Evolutionary conservation across 441 rosid genomes (phyloP), one percentile per base, ranked within the genome.

Genomic region (Biscutella auriculata): DNA sequence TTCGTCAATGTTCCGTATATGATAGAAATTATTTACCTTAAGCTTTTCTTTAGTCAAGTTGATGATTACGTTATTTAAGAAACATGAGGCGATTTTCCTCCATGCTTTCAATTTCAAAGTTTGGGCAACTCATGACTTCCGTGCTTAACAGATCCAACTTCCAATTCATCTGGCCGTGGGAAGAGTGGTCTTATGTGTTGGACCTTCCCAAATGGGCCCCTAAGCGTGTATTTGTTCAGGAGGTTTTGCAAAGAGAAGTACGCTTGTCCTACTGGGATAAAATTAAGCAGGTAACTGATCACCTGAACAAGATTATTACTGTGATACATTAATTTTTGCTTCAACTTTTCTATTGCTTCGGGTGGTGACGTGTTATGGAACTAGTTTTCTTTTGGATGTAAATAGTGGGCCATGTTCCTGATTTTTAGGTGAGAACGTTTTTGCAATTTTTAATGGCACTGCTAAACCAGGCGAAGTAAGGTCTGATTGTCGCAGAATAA

Each of bases 91-190:
- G 56, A 11, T 41, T 16, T 56, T 17, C 16, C 16, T 54, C 12
- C 52, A 15, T 48, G 8, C 5, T n/a, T 60, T 45, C 33, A 60
- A 19, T 19, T 19, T 19, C 23, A 4, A 19, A 71, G 48, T 39
- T 45, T 19, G 23, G 23, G 23, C 23, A 19, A 19, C 23, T 19
- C 21, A 43, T 66, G 42, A 16, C 11, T 62, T 71, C 35, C 41
- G 62, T 36, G 42, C 16, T 57, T 62, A 66, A 35, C 80, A 94
- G 99, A 66, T 94, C 99, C 61, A 94, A 94, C 70, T 94, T 94
- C 68, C 97, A 94, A 63, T 90, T 90, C 77, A 88, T 90, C 65
- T 94, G 99, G 99, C 99, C 99, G 6, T 94, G 99, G 99, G 99
- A 94, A 73, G 99, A 94, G 69, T 94, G 99, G 99, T 95, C 88